Conservation (phyloP, 2,329 filamentous ascomycete species). For the Arachnopeziza araneosa region DNA sequence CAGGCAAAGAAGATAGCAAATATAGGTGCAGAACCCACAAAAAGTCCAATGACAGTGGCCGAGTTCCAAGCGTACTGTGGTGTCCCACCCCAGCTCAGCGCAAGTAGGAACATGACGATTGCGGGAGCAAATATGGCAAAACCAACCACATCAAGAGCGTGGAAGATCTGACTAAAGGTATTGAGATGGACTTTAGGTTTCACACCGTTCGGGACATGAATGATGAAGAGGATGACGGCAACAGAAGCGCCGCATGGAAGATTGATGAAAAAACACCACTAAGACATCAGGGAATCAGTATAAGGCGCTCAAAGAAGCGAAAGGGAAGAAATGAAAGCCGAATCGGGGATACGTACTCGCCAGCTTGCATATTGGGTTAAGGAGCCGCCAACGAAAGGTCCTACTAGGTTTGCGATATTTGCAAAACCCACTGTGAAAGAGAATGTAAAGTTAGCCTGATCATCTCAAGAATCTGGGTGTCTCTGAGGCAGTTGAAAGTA, state of each 20-base stretch:
- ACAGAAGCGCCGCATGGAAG: slow-evolving; percentile 36
- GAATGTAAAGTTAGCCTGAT: background rate
- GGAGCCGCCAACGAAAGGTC: slow-evolving; percentile 29
- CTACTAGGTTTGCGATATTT: slow-evolving; percentile 1
- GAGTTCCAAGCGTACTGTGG: slow-evolving; percentile 29
- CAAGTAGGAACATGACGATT: slow-evolving; percentile 32
- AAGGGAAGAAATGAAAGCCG: background rate
- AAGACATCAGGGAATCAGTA: background rate
- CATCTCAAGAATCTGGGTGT: background rate
- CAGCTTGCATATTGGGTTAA: slow-evolving; percentile 32
- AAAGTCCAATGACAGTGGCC: slow-evolving; percentile 26
- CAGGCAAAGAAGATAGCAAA: slow-evolving; percentile 22
- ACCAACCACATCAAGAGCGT: slow-evolving; percentile 31
- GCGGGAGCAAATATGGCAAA: slow-evolving; percentile 30
- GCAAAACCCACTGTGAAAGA: slow-evolving; percentile 2
- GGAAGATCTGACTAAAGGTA: background rate
- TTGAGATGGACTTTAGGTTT: slow-evolving; percentile 5
- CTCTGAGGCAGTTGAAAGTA: background rate
- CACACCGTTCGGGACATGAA: slow-evolving; percentile 31
- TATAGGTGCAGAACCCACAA: slow-evolving; percentile 20
- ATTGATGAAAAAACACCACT: slow-evolving; percentile 35
- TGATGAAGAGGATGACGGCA: slow-evolving; percentile 31
- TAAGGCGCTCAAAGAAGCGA: too few species aligned
- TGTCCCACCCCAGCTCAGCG: slow-evolving; percentile 32
- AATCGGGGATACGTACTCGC: slow-evolving; percentile 2